Evolutionary conservation across 106 monocot species (phyloP).

Genomic region (Dendrobium catenatum): DNA sequence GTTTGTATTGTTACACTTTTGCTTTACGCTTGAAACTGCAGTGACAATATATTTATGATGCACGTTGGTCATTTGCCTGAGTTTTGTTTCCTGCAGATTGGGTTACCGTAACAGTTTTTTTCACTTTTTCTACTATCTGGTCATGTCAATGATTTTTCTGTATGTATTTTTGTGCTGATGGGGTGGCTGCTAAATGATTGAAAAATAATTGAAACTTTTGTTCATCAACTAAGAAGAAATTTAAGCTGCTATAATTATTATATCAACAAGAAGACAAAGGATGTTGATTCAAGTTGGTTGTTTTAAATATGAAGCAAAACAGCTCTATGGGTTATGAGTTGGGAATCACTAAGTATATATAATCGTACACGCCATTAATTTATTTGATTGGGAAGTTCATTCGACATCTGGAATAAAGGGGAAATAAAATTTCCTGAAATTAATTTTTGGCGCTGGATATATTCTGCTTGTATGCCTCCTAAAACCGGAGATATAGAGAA

Average conservation of each 20-base stretch:
- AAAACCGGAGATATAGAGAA: not conserved
- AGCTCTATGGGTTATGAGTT: not conserved
- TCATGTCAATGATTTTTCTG: not conserved
- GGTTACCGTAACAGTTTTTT: not conserved
- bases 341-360: not conserved
- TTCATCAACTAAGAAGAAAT: not conserved
- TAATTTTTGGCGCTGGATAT: not conserved
- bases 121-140: not conserved
- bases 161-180: not conserved
- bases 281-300: not conserved
- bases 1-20: constrained; percentile 19
- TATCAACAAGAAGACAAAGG: not conserved
- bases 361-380: not conserved
- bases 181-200: not conserved
- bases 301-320: not conserved
- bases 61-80: not conserved
- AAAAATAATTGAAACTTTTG: not conserved
- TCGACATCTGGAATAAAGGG: not conserved
- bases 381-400: not conserved
- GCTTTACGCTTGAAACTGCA: not conserved
- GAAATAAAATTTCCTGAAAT: not conserved
- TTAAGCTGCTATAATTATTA: not conserved
- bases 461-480: not conserved
- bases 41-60: not conserved
- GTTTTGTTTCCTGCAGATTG: not conserved